Evolutionary conservation across 352 stramenopile species (phyloP), one percentile per base, ranked within the genome.

Genomic region (Phytopythium cucurbitacearum): DNA sequence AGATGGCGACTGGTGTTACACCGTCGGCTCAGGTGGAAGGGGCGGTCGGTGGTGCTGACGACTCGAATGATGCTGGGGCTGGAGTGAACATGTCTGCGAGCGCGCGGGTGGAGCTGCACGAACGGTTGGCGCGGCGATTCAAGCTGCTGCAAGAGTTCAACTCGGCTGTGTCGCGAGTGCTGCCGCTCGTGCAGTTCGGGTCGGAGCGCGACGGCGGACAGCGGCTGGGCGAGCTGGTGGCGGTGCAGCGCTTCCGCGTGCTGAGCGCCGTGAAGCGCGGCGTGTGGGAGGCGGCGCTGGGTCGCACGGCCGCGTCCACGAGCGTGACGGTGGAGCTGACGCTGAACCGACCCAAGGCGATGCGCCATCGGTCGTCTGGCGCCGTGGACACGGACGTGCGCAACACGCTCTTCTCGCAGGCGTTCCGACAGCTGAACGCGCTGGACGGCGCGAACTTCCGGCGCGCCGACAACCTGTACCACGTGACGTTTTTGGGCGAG

Each of bases 401-500:
- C 1, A 85, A 84, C 11, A 73, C 78, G 5, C 59, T 95, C 1
- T 96, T 96, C 53, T 86, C 79, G 7, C 87, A 96, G 57, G 89
- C 87, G 2, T 95, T 94, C 53, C 68, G 80, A 1, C 83, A 95
- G 50, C 66, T 95, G 0, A 86, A 88, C 48, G 49, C 68, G 16
- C 67, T 89, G 6, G 71, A 86, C 35, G 67, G 76, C 11, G 64
- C 68, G 9, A 76, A 91, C 34, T 89, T 95, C 40, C 72, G 86
- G 3, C 81, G 81, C 8, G 40, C 57, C 2, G 66, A 76, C 7
- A 85, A 87, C 13, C 67, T 97, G 12, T 97, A 96, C 56, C 76
- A 89, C 45, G 85, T 91, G 11, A 73, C 73, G 3, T 96, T 96
- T 60, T 70, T 95, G 21, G 86, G 87, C 16, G 87, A 96, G 62